A percentile compares a stretch with the other conserved stretches of the same genome.
Conservation (phyloP, 2,329 filamentous ascomycete genomes). For the Xylariales sp. region DNA sequence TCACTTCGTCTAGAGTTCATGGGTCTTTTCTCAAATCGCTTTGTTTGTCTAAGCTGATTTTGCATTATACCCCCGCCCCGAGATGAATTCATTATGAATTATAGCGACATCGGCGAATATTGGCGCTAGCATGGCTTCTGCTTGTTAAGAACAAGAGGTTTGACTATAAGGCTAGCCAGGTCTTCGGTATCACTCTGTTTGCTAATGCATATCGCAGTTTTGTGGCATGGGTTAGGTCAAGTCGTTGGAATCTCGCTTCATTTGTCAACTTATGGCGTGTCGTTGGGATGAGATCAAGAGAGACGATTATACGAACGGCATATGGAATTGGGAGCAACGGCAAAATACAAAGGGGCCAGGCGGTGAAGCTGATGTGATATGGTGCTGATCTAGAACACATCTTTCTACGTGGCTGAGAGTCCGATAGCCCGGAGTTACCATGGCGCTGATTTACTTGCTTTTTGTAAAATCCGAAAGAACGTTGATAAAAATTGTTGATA, state of each 20-base stretch:
- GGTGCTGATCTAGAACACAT: conserved; percentile 28
- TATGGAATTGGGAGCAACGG: conserved; percentile 17
- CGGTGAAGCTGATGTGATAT: neutral
- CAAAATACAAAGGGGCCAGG: conserved; percentile 3
- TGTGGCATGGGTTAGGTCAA: conserved; percentile 20
- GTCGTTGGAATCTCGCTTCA: conserved; percentile 13
- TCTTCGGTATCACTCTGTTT: conserved; percentile 27
- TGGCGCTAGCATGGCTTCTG: conserved; percentile 41
- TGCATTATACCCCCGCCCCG: conserved; percentile 50
- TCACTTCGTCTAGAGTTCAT: conserved; percentile 36
- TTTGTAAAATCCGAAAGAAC: conserved; percentile 24
- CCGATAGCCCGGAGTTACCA: conserved; percentile 8
- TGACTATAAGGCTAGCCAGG: conserved; percentile 25
- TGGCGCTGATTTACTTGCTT: conserved; percentile 22
- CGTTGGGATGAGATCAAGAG: conserved; percentile 37
- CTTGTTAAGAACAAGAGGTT: conserved; percentile 35
- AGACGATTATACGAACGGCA: conserved; percentile 39
- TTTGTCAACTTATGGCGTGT: conserved; percentile 28
- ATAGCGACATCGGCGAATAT: conserved; percentile 45
- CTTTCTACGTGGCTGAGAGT: conserved; percentile 11
- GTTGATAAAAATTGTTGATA: conserved; percentile 22
- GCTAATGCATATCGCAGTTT: conserved; percentile 34
- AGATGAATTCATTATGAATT: conserved; percentile 43
- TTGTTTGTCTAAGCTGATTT: conserved; percentile 43
- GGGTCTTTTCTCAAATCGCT: conserved; percentile 40